Conservation (phyloP, 768 basidiomycete genomes). For the Leccinum ochraceum region DNA sequence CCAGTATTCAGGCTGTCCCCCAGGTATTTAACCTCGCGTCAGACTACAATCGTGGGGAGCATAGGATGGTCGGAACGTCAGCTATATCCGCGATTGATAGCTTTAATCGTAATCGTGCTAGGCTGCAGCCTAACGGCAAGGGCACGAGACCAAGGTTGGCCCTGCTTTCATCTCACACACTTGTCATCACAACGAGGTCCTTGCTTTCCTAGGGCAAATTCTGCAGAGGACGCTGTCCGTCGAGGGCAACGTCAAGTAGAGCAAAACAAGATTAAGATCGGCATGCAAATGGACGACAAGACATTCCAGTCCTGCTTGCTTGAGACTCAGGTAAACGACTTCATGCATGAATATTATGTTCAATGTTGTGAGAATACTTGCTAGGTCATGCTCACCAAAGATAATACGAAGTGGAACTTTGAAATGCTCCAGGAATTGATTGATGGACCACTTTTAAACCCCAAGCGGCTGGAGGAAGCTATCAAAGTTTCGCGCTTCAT, state of each 20-base stretch:
- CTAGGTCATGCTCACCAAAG: slow-evolving; percentile 85
- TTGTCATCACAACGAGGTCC: not conserved
- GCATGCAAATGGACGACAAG: slow-evolving; percentile 94
- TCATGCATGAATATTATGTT: not conserved
- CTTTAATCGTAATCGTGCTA: slow-evolving; percentile 84
- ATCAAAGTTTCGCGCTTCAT: slow-evolving; percentile 89
- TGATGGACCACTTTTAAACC: slow-evolving; percentile 89
- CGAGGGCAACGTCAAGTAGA: slow-evolving; percentile 90
- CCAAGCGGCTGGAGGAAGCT: slow-evolving; percentile 92
- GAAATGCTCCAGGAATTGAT: slow-evolving; percentile 86
- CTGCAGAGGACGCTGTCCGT: slow-evolving; percentile 81
- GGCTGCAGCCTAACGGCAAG: slow-evolving; percentile 62
- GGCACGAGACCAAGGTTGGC: slow-evolving; percentile 65
- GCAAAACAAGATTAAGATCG: slow-evolving; percentile 84
- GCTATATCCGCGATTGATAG: slow-evolving; percentile 89
- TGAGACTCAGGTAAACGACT: slow-evolving; percentile 72
- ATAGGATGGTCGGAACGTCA: slow-evolving; percentile 80
- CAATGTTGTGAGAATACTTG: slow-evolving; percentile 2
- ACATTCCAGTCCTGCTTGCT: slow-evolving; percentile 83
- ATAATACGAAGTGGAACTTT: slow-evolving; percentile 90
- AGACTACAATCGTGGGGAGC: slow-evolving; percentile 73
- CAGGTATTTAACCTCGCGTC: slow-evolving; percentile 83
- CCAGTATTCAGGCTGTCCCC: slow-evolving; percentile 85
- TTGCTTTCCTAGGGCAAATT: slow-evolving; percentile 71
- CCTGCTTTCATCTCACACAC: not conserved